These are phyloP conservation scores for Fallopia convolvulus DNA, from an alignment of 148 eudicot species.

Conservation along the genomic window DNA sequence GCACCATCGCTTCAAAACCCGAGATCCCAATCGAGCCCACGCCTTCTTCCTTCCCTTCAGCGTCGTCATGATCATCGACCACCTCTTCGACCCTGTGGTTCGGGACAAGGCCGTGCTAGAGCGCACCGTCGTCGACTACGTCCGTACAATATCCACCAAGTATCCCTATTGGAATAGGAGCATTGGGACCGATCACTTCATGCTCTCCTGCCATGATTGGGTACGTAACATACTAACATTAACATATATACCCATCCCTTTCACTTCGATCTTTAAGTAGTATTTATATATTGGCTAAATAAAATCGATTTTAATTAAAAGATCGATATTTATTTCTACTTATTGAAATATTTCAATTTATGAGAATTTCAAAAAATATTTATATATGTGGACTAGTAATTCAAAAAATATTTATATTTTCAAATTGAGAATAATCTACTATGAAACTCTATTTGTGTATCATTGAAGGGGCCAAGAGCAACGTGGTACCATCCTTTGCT, in stretches of 20 bases:
- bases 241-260: too few relatives aligned
- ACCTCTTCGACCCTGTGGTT: conserved; percentile 40
- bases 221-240: too few relatives aligned
- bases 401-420: too few relatives aligned
- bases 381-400: too few relatives aligned
- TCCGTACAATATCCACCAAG: conserved; percentile 35
- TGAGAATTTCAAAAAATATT: too few relatives aligned
- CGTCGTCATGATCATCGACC: conserved; percentile 46
- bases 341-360: too few relatives aligned
- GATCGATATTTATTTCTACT: too few relatives aligned
- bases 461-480: conserved; percentile 56
- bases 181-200: conserved; percentile 72
- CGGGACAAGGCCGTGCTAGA: conserved; percentile 41
- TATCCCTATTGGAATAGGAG: conserved; percentile 69
- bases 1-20: conserved; percentile 25
- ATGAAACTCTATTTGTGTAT: not conserved
- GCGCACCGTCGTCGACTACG: conserved; percentile 43
- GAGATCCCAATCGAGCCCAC: conserved; percentile 43
- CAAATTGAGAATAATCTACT: not conserved
- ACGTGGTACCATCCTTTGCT: conserved; percentile 52
- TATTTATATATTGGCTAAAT: too few relatives aligned
- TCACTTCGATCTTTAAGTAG: too few relatives aligned
- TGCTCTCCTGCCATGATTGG: conserved; percentile 83
- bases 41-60: conserved; percentile 67
- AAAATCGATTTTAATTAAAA: too few relatives aligned